Conservation (phyloP, 169 alveolate species). For the Plasmodium chabaudi region DNA sequence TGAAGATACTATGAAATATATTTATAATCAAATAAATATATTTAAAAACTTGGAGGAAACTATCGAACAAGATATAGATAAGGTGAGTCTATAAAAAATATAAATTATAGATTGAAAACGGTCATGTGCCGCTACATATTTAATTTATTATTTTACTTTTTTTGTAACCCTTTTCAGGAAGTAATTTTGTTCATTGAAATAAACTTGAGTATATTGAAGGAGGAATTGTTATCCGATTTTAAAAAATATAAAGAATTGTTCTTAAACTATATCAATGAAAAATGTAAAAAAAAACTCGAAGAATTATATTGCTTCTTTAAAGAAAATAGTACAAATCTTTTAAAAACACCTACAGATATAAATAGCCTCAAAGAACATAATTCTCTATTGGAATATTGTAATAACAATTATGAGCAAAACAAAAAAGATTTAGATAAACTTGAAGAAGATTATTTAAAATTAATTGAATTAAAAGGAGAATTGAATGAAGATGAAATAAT, state of each 20-base stretch:
- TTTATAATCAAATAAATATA: slow-evolving; percentile 37
- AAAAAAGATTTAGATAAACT: slow-evolving; percentile 56
- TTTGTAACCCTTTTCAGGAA: slow-evolving; percentile 15
- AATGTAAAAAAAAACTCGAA: slow-evolving; percentile 64
- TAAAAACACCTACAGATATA: slow-evolving; percentile 50
- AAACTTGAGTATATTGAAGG: slow-evolving; percentile 53
- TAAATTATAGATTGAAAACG: background rate
- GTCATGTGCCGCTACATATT: background rate
- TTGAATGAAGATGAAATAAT: slow-evolving; percentile 75
- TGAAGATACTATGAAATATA: slow-evolving; percentile 70
- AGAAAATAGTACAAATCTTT: slow-evolving; percentile 47
- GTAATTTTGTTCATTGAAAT: slow-evolving; percentile 63
- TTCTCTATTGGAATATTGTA: slow-evolving; percentile 42
- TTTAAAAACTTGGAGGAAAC: slow-evolving; percentile 70
- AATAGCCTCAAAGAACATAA: slow-evolving; percentile 56
- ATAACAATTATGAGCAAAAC: slow-evolving; percentile 31
- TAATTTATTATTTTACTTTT: background rate
- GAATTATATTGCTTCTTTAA: slow-evolving; percentile 58
- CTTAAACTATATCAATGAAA: slow-evolving; percentile 44
- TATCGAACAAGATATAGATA: slow-evolving; percentile 58
- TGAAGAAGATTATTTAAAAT: slow-evolving; percentile 68
- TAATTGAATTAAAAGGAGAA: slow-evolving; percentile 74
- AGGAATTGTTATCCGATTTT: slow-evolving; percentile 56
- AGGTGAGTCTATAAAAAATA: slow-evolving; percentile 7
- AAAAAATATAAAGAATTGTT: slow-evolving; percentile 36